Conservation (phyloP, 768 basidiomycete genomes). For the Gymnopilus dilepis region DNA sequence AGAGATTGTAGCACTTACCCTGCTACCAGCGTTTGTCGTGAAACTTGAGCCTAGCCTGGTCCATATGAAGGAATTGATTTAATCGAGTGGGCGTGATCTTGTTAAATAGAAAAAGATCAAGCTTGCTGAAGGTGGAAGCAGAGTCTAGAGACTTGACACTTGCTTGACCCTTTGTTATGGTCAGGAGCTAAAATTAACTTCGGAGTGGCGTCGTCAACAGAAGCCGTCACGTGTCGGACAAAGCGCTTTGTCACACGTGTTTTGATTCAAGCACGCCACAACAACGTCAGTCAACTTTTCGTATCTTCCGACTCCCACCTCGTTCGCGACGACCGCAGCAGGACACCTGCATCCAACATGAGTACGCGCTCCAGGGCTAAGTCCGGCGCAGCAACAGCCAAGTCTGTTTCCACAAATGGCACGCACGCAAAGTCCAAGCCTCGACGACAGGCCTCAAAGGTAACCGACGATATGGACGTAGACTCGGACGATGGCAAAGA, state of each 20-base stretch:
- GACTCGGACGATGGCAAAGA: slow-evolving; percentile 19
- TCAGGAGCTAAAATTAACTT: no score
- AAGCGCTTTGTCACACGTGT: slow-evolving; percentile 7
- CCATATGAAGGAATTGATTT: no score
- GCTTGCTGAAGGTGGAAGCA: no score
- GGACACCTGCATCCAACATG: slow-evolving; percentile 35
- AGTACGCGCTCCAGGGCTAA: slow-evolving; percentile 52
- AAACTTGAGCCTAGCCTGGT: no score
- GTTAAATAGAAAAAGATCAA: no score
- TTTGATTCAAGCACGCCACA: slow-evolving; percentile 7
- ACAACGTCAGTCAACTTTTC: slow-evolving; percentile 7
- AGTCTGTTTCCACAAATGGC: slow-evolving; percentile 21
- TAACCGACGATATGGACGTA: slow-evolving; percentile 24
- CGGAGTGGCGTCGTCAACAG: not conserved
- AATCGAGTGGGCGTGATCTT: no score
- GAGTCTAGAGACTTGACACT: no score
- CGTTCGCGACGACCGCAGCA: not conserved
- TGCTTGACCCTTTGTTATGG: no score
- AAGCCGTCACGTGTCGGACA: slow-evolving; percentile 6
- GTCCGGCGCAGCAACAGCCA: slow-evolving; percentile 31
- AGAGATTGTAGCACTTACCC: no score
- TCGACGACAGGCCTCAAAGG: slow-evolving; percentile 16
- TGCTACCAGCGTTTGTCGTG: no score
- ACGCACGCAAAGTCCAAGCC: slow-evolving; percentile 20
- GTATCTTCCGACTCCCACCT: slow-evolving; percentile 3